A percentile compares a stretch with the other conserved stretches of the same genome.
phyloP scores from a whole-genome alignment of 108 stramenopile species.

The Pseudonitzschia delicatissima region DNA sequence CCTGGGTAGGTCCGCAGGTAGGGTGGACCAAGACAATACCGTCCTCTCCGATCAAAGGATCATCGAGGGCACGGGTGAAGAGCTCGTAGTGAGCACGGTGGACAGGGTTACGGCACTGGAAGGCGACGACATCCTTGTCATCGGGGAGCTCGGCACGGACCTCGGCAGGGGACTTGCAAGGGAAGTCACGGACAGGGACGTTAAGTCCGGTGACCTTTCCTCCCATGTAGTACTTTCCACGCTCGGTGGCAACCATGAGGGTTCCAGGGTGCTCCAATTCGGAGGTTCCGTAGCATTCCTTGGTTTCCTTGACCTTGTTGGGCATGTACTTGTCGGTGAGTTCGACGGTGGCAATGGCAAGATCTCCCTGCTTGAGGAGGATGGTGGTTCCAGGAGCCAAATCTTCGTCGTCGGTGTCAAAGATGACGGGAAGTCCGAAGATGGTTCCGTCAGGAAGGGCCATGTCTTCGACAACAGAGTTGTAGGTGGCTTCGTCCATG shows the following conservation, averaged over 20 bases:
- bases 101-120: constrained; percentile 99
- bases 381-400: constrained; percentile 88
- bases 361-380: constrained; percentile 93
- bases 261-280: constrained; percentile 97
- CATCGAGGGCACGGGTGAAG: constrained; percentile 97
- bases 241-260: constrained; percentile 97
- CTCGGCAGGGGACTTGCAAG: constrained; percentile 95
- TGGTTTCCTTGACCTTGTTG: constrained; percentile 92
- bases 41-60: constrained; percentile 83
- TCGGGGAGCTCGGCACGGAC: constrained; percentile 92
- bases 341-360: constrained; percentile 91
- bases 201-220: constrained; percentile 96
- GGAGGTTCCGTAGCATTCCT: constrained; percentile 96
- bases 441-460: constrained; percentile 92
- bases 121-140: constrained; percentile 97
- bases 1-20: constrained; percentile 97
- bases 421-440: constrained; percentile 97
- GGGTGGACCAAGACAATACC: constrained; percentile 98
- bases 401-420: constrained; percentile 92
- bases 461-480: constrained; percentile 88
- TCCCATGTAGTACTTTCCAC: constrained; percentile 97
- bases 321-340: constrained; percentile 92
- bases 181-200: constrained; percentile 95
- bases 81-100: constrained; percentile 99
- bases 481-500: constrained; percentile 95